Evolutionary conservation across 2,329 filamentous ascomycete species (phyloP), one percentile per base, ranked within the genome.

Genomic region (Coleophoma crateriformis): DNA sequence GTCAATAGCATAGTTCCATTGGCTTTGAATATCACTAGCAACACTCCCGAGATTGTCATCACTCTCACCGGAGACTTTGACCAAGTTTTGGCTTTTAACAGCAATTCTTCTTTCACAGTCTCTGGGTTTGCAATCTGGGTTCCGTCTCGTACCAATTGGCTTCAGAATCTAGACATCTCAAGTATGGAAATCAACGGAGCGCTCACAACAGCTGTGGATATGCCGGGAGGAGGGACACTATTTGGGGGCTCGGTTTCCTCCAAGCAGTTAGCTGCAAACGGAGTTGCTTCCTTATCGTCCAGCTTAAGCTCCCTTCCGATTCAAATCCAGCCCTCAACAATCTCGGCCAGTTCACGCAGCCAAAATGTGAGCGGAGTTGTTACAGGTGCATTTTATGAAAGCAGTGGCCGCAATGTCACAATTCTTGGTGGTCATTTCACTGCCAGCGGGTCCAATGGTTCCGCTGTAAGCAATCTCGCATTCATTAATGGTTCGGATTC

Each of bases 121-220:
- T 69, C 81, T 46, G 90, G 91, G 2, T 90, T 99, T 61, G 92
- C 90, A 13, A 76, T 97, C 35, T 99, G 94, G 94, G 85, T 97
- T 7, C 88, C 88, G 3, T 95, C 90, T 3, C 76, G 79, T 54
- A 78, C 76, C 50, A 94, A 94, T 64, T 99, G 94, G 94, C 75
- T 99, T 14, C 82, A 90, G 63, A 94, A 95, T 58, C 71, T 96
- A 15, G 68, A 82, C 34, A 72, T 81, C 7, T 70, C 79, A 7
- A 76, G 83, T 33, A 82, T 88, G 48, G 75, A 79, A 7, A 79
- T 95, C 59, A 76, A 77, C 50, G 95, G 94, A 35, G 72, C 83
- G 49, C 75, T 99, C 42, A 87, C 84, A 15, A 79, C 88, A 7
- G 75, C 85, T 37, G 77, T 88, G n/a, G 75, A 84, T 47, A 72